These are phyloP conservation scores for Ustilago trichophora DNA, from an alignment of 1,284 basidiomycete species.

Conservation along the genomic window DNA sequence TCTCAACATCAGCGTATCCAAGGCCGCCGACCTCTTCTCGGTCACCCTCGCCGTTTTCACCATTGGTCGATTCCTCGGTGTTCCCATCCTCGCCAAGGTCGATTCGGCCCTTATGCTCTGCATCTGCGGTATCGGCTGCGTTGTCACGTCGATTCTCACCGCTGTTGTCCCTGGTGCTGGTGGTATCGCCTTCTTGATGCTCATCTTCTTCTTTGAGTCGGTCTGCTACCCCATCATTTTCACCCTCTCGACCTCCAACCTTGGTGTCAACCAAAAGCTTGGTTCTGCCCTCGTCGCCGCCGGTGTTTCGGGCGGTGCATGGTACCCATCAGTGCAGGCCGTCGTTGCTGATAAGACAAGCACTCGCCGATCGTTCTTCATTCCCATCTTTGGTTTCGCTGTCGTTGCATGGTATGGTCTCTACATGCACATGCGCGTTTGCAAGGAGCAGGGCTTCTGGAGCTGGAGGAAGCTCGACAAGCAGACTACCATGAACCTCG, in stretches of 20 bases:
- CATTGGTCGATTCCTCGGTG: constrained; percentile 73
- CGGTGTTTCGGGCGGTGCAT: constrained; percentile 79
- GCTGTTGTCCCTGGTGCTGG: constrained; percentile 71
- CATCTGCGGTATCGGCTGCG: constrained; percentile 68
- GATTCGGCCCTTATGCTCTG: constrained; percentile 74
- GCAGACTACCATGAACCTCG: constrained; percentile 19
- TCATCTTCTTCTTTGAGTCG: constrained; percentile 80
- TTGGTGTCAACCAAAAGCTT: constrained; percentile 43
- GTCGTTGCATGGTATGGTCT: constrained; percentile 37
- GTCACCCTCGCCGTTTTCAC: constrained; percentile 74
- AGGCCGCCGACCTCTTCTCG: constrained; percentile 67
- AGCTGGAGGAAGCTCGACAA: constrained; percentile 36
- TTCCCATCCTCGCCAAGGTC: constrained; percentile 73
- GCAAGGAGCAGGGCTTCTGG: constrained; percentile 28
- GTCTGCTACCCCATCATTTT: constrained; percentile 70
- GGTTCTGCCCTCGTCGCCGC: constrained; percentile 36
- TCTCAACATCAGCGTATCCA: constrained; percentile 18
- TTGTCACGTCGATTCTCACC: constrained; percentile 72
- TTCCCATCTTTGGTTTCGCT: constrained; percentile 33
- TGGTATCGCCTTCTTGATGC: constrained; percentile 75
- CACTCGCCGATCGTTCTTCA: constrained; percentile 33
- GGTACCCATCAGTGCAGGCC: constrained; percentile 78
- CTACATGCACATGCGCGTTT: constrained; percentile 35
- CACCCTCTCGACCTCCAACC: constrained; percentile 74
- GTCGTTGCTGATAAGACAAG: constrained; percentile 72